Evolutionary conservation across 495 filamentous ascomycete genomes (phyloP).

Genomic region (Annulohypoxylon nitens): DNA sequence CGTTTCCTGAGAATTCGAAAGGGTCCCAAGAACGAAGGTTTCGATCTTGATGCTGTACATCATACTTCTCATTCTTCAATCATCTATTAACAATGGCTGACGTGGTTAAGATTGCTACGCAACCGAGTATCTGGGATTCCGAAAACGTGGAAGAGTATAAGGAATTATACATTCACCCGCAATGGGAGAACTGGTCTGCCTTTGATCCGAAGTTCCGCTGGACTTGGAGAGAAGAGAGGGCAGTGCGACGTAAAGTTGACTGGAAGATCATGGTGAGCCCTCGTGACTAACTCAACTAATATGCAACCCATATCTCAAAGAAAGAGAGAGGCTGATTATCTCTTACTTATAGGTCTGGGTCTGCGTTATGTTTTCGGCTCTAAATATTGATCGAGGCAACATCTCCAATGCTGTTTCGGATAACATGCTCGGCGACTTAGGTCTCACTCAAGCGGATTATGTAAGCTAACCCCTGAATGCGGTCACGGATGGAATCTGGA

Average conservation of each 20-base stretch:
- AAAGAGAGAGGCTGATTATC: constrained; percentile 7
- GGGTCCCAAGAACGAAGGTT: constrained; percentile 33
- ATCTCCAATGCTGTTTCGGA: constrained; percentile 53
- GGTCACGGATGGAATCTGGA: not conserved
- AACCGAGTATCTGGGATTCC: constrained; percentile 51
- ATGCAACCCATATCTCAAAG: not conserved
- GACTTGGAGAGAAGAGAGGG: constrained; percentile 48
- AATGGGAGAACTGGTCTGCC: constrained; percentile 48
- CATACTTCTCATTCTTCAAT: not conserved
- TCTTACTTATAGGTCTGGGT: constrained; percentile 39
- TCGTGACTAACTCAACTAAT: too few species aligned
- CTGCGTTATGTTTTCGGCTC: constrained; percentile 45
- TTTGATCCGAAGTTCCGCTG: constrained; percentile 48
- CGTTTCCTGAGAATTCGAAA: constrained; percentile 48
- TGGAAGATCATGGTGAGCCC: constrained; percentile 49
- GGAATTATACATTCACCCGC: constrained; percentile 47
- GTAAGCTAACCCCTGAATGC: constrained; percentile 29
- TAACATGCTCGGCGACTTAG: constrained; percentile 54
- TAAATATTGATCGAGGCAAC: constrained; percentile 41
- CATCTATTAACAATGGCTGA: constrained; percentile 10
- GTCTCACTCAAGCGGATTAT: constrained; percentile 42
- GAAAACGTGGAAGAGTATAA: constrained; percentile 50
- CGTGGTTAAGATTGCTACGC: constrained; percentile 43
- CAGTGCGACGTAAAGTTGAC: constrained; percentile 46
- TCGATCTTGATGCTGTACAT: constrained; percentile 47